Percentiles rank a stretch among this genome's conserved stretches.
phyloP scores from a whole-genome alignment of 306 rosid genomes.

The Ormosia emarginata region DNA sequence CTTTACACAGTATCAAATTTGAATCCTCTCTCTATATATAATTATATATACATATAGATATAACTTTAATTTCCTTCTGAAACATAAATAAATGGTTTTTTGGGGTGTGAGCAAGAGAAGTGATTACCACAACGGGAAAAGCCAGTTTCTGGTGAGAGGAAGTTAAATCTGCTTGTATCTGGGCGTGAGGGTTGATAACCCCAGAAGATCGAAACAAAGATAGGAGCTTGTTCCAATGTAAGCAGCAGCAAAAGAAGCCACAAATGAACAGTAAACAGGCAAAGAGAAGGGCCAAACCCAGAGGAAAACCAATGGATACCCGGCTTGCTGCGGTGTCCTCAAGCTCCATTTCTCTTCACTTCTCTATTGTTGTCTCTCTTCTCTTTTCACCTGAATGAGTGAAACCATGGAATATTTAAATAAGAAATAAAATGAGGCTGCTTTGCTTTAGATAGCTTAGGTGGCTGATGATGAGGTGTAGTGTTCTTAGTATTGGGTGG shows the following conservation, averaged over 20 bases:
- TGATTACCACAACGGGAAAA: conserved; percentile 36
- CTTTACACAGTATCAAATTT: background rate
- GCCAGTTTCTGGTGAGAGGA: conserved; percentile 36
- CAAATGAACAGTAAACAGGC: conserved; percentile 33
- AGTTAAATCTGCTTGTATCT: conserved; percentile 16
- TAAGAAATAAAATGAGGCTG: background rate
- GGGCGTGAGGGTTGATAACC: background rate
- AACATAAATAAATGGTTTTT: background rate
- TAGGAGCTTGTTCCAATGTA: conserved; percentile 54
- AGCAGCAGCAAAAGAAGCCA: conserved; percentile 54
- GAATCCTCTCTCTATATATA: background rate
- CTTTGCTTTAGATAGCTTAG: conserved; percentile 11
- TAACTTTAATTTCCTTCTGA: background rate
- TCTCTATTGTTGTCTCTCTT: background rate
- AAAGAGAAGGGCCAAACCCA: conserved; percentile 56
- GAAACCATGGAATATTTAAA: conserved; percentile 15
- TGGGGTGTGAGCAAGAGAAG: no score
- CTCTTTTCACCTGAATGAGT: background rate
- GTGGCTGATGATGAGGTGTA: conserved; percentile 29
- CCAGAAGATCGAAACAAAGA: conserved; percentile 23
- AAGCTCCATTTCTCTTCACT: conserved; percentile 33
- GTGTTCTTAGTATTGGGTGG: conserved; percentile 22
- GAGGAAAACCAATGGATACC: conserved; percentile 47
- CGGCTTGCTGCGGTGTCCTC: conserved; percentile 26
- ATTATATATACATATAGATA: background rate